These are phyloP conservation scores for Colletotrichum cordylinicola DNA, from an alignment of 2,329 filamentous ascomycete genomes.

Conservation along the genomic window DNA sequence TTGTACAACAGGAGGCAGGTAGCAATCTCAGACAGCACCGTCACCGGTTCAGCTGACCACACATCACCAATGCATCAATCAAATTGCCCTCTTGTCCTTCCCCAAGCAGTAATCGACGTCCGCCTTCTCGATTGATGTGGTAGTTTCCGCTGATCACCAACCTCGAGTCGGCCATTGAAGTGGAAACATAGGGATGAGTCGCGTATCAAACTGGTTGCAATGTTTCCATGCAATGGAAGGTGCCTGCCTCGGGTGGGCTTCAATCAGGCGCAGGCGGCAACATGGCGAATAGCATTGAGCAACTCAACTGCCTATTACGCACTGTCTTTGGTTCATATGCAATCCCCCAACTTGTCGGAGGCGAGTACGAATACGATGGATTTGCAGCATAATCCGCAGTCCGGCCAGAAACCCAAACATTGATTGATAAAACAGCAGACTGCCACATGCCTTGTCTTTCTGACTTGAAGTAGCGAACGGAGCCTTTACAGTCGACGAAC, in stretches of 20 bases:
- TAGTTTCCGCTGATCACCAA: background rate
- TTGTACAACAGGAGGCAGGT: conserved; percentile 22
- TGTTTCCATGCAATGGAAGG: background rate
- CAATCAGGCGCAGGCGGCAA: background rate
- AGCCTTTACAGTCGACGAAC: background rate
- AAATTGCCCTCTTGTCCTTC: background rate
- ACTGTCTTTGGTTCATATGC: background rate
- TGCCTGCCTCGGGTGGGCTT: background rate
- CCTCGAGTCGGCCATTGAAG: background rate
- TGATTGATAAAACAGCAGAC: background rate
- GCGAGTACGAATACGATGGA: background rate
- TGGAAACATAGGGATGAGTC: background rate
- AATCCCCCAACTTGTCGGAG: background rate
- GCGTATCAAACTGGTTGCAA: background rate
- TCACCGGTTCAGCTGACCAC: conserved; percentile 6
- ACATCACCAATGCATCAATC: background rate
- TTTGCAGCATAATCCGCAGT: background rate
- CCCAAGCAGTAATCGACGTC: background rate
- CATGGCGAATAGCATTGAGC: background rate
- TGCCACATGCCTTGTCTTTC: background rate
- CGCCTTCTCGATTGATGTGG: background rate
- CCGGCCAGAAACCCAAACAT: background rate
- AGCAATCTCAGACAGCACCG: conserved; percentile 15
- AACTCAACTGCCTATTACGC: background rate
- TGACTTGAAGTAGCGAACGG: background rate